phyloP scores from a whole-genome alignment of 1,139 yeast species.

The Geotrichum reessii region DNA sequence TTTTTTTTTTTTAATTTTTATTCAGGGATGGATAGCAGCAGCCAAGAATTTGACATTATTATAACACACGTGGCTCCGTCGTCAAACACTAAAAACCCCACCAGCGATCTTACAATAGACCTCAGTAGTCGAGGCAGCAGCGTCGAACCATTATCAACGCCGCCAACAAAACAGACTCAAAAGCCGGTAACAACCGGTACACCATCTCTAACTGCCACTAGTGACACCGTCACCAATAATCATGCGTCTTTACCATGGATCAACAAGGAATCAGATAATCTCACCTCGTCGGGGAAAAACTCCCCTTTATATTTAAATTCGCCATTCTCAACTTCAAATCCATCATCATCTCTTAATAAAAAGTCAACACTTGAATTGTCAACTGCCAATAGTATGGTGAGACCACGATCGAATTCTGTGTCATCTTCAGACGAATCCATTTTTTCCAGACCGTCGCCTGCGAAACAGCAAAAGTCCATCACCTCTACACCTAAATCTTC shows the following conservation, averaged over 20 bases:
- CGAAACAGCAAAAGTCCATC: background rate
- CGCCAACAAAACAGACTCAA: background rate
- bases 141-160: background rate
- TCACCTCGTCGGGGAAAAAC: too few species aligned
- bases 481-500: too few species aligned
- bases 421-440: background rate
- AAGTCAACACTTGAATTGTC: background rate
- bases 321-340: too few species aligned
- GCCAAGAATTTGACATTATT: background rate
- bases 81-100: background rate
- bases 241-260: too few species aligned
- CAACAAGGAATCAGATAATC: too few species aligned
- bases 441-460: background rate
- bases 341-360: background rate
- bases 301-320: too few species aligned
- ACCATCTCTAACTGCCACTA: background rate
- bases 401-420: background rate
- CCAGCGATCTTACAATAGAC: background rate
- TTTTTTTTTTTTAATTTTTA: too few species aligned
- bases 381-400: background rate
- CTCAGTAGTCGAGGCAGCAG: background rate
- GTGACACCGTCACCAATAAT: too few species aligned
- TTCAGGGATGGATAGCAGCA: background rate
- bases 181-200: background rate
- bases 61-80: background rate